Base-by-base conservation (phyloP, 148 eudicot genomes). In the Euryodendron excelsum region DNA sequence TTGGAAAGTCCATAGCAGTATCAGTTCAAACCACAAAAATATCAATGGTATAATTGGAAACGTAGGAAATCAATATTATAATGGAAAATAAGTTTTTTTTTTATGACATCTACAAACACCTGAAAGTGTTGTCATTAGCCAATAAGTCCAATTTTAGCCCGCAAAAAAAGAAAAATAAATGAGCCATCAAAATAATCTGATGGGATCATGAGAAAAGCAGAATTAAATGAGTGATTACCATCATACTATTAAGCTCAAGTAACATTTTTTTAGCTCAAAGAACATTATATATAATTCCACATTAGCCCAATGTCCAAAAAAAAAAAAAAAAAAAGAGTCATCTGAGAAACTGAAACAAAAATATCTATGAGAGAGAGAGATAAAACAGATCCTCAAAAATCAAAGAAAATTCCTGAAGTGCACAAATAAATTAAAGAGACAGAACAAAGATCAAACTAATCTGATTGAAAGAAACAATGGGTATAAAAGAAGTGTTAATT, bases 201-300 rank as follows among this genome's bases (percentile, higher is more conserved):
- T 56, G 74, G 74, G 34, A 71, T 73, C 45, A 73, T 58, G 4
- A 41, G 15, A 17, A 59, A 74, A 41, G 65, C 31, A 23, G 64
- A 74, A 25, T 1, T 7, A 20, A 72, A 50, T 28, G 4, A 48
- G 17, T 10, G 39, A 33, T 4, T 8, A 53, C 25, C 36, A 52
- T 53, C 13, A 72, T 31, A 64, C 23, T 21, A 39, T 73, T 21
- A 37, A 44, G 30, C 52, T 74, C 36, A 56, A 37, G 50, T 55
- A n/a, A 21, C 63, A 34, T 9, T 50, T 65, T 50, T 65, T 53
- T n/a, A 37, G 14, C 76, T 23, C 30, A 33, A 52, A 50, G 61
- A 15, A 73, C 31, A 25, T 0, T 3, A 28, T 27, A 18, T 66
- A 9, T 66, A 36, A 37, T 27, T 69, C 31, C 31, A 27, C 36